Conservation (phyloP, 2,329 filamentous ascomycete genomes). For the Tolypocladium pustulatum region DNA sequence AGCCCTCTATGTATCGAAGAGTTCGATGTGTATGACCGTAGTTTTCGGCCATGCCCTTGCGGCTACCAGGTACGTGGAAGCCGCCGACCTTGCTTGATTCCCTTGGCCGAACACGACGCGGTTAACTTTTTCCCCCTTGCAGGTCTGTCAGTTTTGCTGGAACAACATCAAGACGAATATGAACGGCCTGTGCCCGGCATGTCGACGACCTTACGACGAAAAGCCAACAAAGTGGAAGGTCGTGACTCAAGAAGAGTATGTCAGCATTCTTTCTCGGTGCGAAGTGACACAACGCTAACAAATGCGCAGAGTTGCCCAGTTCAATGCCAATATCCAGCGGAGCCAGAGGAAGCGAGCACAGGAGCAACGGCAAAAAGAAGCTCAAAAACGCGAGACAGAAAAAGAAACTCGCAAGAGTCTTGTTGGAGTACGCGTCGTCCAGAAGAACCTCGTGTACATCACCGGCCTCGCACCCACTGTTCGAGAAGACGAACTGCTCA, state of each 20-base stretch:
- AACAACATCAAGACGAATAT: constrained; percentile 99
- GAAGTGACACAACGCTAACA: constrained; percentile 3
- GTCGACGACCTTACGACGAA: constrained; percentile 88
- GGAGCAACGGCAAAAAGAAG: constrained; percentile 81
- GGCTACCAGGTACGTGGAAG: constrained; percentile 77
- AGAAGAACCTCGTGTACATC: constrained; percentile 98
- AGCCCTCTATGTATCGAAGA: constrained; percentile 98
- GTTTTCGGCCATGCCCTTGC: constrained; percentile 93
- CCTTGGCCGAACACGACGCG: neutral
- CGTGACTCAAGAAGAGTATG: constrained; percentile 88
- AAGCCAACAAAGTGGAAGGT: constrained; percentile 96
- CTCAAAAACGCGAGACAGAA: constrained; percentile 91
- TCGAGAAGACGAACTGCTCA: constrained; percentile 82
- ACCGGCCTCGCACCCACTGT: constrained; percentile 88
- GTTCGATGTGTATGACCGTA: constrained; percentile 94
- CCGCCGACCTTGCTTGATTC: neutral
- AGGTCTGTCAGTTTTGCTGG: constrained; percentile 99
- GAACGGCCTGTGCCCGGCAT: constrained; percentile 96
- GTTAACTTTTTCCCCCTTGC: neutral
- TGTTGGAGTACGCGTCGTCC: constrained; percentile 87
- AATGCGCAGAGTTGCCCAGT: constrained; percentile 52
- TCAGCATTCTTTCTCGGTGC: constrained; percentile 10
- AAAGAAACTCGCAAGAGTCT: constrained; percentile 93
- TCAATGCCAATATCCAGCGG: constrained; percentile 70
- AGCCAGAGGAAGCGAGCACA: constrained; percentile 87